Conservation (phyloP, 2,329 filamentous ascomycete species). For the Parastagonospora avenae region DNA sequence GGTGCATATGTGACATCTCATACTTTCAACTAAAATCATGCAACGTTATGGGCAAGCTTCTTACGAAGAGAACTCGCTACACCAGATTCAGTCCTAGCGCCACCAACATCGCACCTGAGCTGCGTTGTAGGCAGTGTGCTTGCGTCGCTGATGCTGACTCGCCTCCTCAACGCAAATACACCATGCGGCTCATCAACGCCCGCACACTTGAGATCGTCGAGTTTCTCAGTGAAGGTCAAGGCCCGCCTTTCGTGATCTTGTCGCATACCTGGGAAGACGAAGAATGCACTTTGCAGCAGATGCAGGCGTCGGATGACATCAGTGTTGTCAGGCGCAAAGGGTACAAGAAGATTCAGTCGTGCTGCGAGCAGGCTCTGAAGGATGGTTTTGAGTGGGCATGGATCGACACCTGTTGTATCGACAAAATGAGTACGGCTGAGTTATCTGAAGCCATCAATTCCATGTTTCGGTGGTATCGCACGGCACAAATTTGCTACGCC, state of each 20-base stretch:
- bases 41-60: too few relatives aligned
- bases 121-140: too few relatives aligned
- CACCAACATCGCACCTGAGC: too few relatives aligned
- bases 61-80: too few relatives aligned
- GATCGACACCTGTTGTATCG: constrained; percentile 19
- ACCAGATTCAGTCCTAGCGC: too few relatives aligned
- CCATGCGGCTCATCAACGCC: not conserved
- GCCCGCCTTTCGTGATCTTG: constrained; percentile 14
- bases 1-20: too few relatives aligned
- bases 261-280: constrained; percentile 17
- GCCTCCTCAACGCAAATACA: too few relatives aligned
- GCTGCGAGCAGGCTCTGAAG: constrained; percentile 2
- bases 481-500: constrained; percentile 12
- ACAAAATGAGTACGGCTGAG: constrained; percentile 8
- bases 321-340: not conserved
- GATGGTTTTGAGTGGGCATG: constrained; percentile 14
- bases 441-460: constrained; percentile 10
- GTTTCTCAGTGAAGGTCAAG: not conserved
- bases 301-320: constrained; percentile 1
- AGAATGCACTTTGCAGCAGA: constrained; percentile 6
- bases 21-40: too few relatives aligned
- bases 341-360: constrained; percentile 6
- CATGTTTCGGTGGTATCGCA: constrained; percentile 17
- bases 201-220: not conserved
- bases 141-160: too few relatives aligned